These are phyloP conservation scores for Gossypium bickii DNA, from an alignment of 345 rosid genomes.

Conservation along the genomic window DNA sequence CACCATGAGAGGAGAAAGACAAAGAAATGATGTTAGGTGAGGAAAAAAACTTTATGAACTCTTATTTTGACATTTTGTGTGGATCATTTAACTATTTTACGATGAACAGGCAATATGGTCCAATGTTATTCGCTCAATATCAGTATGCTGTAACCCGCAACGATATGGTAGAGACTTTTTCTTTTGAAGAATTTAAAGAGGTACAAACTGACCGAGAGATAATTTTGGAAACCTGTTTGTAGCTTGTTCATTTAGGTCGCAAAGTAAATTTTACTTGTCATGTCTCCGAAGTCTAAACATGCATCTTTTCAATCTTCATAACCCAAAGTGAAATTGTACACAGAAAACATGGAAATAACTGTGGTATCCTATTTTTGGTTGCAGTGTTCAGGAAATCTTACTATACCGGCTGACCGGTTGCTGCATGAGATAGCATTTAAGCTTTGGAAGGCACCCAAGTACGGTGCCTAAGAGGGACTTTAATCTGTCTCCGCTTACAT, in stretches of 20 bases:
- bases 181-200: conserved; percentile 68
- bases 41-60: conserved; percentile 14
- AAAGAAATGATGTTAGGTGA: conserved; percentile 66
- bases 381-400: conserved; percentile 71
- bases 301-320: neutral
- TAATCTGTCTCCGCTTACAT: neutral
- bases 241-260: neutral
- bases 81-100: conserved; percentile 16
- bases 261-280: neutral
- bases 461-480: conserved; percentile 58
- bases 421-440: conserved; percentile 96
- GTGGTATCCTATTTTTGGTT: neutral
- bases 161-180: conserved; percentile 57
- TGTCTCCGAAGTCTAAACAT: neutral
- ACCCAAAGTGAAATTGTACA: neutral
- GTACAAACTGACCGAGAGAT: conserved; percentile 23
- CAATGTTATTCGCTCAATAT: conserved; percentile 86
- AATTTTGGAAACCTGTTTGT: neutral
- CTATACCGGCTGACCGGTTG: conserved; percentile 85
- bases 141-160: conserved; percentile 82
- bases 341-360: neutral
- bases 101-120: conserved; percentile 62
- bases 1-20: conserved; percentile 69
- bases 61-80: conserved; percentile 4
- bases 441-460: conserved; percentile 98